Percentiles rank a stretch among this genome's conserved stretches.
Evolutionary conservation across 1,139 yeast species (phyloP).

Genomic region (Petasospora fabianii): DNA sequence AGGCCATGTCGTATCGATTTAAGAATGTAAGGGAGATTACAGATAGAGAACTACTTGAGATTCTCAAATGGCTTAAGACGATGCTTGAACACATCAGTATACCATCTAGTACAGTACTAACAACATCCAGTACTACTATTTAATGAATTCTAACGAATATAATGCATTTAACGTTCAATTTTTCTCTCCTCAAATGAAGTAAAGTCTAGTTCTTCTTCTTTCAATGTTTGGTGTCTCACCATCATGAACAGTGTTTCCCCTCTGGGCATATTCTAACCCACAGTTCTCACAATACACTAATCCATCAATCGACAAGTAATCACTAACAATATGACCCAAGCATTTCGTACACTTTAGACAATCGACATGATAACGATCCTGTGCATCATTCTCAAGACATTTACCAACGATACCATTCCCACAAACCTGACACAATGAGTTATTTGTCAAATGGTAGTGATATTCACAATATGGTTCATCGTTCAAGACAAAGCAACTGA

Average conservation of each 20-base stretch:
- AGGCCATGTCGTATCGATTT: conserved; percentile 22
- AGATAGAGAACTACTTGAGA: conserved; percentile 11
- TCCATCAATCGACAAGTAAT: conserved; percentile 54
- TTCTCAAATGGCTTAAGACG: conserved; percentile 20
- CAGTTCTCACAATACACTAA: conserved; percentile 47
- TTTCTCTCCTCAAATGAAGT: conserved; percentile 19
- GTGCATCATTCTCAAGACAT: conserved; percentile 74
- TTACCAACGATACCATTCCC: conserved; percentile 81
- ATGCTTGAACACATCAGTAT: too few relatives aligned
- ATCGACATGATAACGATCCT: conserved; percentile 61
- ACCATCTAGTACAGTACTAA: conserved; percentile 4
- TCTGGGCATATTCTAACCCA: conserved; percentile 13
- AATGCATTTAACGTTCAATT: too few relatives aligned
- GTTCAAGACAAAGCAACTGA: conserved; percentile 73
- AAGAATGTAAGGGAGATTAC: conserved; percentile 11
- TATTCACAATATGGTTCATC: conserved; percentile 79
- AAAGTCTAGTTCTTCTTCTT: conserved; percentile 23
- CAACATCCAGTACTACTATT: too few relatives aligned
- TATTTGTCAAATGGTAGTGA: conserved; percentile 78
- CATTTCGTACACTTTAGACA: conserved; percentile 63
- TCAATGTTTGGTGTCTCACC: conserved; percentile 13
- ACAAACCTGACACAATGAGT: conserved; percentile 72
- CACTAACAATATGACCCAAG: conserved; percentile 42
- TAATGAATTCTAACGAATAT: too few relatives aligned
- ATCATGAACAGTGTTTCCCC: conserved; percentile 1